phyloP scores from a whole-genome alignment of 257 asterid species.

The Rauvolfia tetraphylla region DNA sequence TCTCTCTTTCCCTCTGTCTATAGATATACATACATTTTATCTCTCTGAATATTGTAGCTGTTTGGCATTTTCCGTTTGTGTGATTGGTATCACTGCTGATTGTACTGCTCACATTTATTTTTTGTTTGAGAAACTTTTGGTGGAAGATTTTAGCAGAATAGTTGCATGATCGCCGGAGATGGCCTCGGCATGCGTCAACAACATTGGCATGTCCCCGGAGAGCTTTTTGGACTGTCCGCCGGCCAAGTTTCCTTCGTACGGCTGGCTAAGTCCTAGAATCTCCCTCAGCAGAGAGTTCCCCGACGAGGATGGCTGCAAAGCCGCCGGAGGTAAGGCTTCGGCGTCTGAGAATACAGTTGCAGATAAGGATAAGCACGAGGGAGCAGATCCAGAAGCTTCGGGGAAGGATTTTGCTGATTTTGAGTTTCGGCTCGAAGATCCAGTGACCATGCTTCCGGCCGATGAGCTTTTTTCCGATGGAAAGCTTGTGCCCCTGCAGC shows the following conservation, averaged over 20 bases:
- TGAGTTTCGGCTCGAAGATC: slow-evolving; percentile 87
- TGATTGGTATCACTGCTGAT: neutral
- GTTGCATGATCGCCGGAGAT: slow-evolving; percentile 36
- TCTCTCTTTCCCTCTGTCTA: neutral
- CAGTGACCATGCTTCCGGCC: slow-evolving; percentile 82
- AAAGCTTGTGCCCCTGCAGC: slow-evolving; percentile 72
- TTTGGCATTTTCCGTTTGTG: slow-evolving; percentile 10
- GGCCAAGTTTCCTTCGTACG: slow-evolving; percentile 37
- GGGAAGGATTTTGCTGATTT: slow-evolving; percentile 50
- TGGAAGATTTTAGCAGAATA: neutral
- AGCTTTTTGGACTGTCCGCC: slow-evolving; percentile 43
- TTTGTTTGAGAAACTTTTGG: neutral
- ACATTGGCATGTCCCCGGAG: slow-evolving; percentile 47
- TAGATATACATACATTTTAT: slow-evolving; percentile 2
- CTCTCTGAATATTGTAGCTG: neutral
- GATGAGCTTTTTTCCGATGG: slow-evolving; percentile 93
- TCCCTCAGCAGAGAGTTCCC: slow-evolving; percentile 35
- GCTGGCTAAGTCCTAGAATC: slow-evolving; percentile 49
- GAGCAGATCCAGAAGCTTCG: slow-evolving; percentile 58
- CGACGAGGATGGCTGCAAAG: slow-evolving; percentile 17
- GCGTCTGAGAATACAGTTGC: slow-evolving; percentile 20
- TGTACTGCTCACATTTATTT: neutral
- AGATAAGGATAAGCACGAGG: slow-evolving; percentile 24
- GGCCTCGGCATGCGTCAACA: slow-evolving; percentile 71
- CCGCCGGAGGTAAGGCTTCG: slow-evolving; percentile 22